A percentile compares a stretch with the other conserved stretches of the same genome.
Evolutionary conservation across 805 yeast species (phyloP).

Genomic region (Metschnikowia rubicola): DNA sequence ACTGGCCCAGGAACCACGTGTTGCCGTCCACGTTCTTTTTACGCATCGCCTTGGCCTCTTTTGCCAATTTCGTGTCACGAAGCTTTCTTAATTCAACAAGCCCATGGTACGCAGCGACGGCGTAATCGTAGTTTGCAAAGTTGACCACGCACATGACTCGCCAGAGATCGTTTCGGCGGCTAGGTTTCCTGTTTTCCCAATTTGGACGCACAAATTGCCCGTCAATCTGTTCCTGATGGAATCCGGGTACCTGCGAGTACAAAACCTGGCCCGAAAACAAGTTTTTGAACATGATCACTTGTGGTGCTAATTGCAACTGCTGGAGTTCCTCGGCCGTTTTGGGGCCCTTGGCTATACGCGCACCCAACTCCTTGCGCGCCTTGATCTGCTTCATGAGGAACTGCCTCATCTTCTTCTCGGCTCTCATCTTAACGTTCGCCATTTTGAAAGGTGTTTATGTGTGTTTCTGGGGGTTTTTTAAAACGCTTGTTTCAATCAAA

Average conservation of each 20-base stretch:
- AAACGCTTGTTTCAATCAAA: not conserved
- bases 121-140: conserved; percentile 55
- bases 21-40: conserved; percentile 72
- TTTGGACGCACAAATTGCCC: conserved; percentile 77
- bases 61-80: conserved; percentile 59
- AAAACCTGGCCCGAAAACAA: conserved; percentile 85
- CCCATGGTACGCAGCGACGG: conserved; percentile 71
- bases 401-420: conserved; percentile 47
- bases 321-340: conserved; percentile 33
- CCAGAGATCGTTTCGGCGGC: conserved; percentile 84
- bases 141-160: conserved; percentile 82
- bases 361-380: conserved; percentile 40
- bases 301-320: conserved; percentile 69
- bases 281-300: conserved; percentile 78
- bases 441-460: conserved; percentile 19
- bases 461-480: not conserved
- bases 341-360: conserved; percentile 39
- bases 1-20: conserved; percentile 84
- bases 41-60: conserved; percentile 62
- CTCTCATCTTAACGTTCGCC: conserved; percentile 37
- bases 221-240: conserved; percentile 56
- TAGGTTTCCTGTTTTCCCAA: conserved; percentile 84
- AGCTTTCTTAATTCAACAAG: conserved; percentile 68
- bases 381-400: conserved; percentile 43
- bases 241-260: conserved; percentile 79